These are phyloP conservation scores for Penicillium sp. DNA, from an alignment of 2,329 filamentous ascomycete genomes.

Conservation along the genomic window DNA sequence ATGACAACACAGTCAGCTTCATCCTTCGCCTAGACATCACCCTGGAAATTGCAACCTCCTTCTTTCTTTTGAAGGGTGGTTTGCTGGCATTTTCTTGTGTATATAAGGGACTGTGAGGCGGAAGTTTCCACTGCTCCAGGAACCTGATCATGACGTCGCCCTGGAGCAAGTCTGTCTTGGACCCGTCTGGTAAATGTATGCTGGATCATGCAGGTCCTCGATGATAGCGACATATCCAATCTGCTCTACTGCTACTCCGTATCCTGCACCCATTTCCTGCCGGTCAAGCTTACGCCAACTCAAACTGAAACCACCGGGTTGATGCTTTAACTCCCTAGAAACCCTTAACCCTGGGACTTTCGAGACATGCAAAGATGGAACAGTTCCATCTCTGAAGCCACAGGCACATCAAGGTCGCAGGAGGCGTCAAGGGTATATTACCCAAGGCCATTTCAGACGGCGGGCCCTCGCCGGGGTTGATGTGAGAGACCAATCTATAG, in stretches of 20 bases:
- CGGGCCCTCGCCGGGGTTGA: background rate
- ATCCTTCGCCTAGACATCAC: background rate
- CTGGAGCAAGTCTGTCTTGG: conserved; percentile 9
- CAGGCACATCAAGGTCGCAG: conserved; percentile 1
- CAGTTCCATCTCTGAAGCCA: conserved; percentile 1
- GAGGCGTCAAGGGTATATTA: background rate
- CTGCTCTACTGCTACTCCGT: background rate
- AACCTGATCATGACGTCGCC: conserved; percentile 3
- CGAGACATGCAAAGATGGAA: background rate
- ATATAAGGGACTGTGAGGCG: no score
- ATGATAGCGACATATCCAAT: background rate
- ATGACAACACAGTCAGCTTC: background rate
- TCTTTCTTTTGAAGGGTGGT: background rate
- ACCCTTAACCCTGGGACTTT: background rate
- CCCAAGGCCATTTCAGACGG: background rate
- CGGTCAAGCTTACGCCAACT: background rate
- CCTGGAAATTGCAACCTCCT: background rate
- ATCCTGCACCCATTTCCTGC: background rate
- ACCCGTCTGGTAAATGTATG: conserved; percentile 1
- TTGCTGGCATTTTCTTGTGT: background rate
- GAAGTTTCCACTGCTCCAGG: background rate
- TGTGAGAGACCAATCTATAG: background rate
- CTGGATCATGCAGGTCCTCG: background rate
- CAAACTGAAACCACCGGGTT: background rate
- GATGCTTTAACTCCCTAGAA: background rate